Conservation (phyloP, 306 rosid species). For the Cucumis hystrix region DNA sequence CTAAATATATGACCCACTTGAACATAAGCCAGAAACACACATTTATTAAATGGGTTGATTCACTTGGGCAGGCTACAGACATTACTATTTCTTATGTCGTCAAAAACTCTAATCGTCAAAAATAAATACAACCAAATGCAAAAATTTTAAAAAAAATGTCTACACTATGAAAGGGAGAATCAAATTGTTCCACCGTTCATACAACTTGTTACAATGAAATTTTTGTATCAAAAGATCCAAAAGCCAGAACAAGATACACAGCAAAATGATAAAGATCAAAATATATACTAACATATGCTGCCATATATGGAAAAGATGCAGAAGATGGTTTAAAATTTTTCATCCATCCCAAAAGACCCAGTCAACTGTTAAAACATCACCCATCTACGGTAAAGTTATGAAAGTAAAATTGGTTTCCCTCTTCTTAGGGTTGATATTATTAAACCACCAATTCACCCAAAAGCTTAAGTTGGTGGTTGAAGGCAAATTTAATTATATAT, state of each 20-base stretch:
- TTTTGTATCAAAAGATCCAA: not conserved
- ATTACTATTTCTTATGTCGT: not conserved
- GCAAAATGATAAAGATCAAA: not conserved
- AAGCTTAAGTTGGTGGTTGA: no score
- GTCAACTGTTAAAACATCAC: not conserved
- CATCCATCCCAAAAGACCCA: not conserved
- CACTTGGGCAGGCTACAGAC: not conserved
- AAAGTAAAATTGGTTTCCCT: not conserved
- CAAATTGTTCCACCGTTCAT: not conserved
- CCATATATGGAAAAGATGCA: not conserved
- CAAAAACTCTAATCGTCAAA: not conserved
- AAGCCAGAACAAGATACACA: not conserved
- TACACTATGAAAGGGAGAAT: not conserved
- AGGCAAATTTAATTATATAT: no score
- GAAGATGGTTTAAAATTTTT: not conserved
- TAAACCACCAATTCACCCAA: no score
- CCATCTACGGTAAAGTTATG: not conserved
- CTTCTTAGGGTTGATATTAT: not conserved
- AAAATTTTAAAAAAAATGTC: not conserved
- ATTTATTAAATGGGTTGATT: not conserved
- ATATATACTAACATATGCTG: not conserved
- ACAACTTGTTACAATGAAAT: not conserved
- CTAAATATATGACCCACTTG: not conserved
- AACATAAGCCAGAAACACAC: not conserved
- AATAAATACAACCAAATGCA: not conserved